Evolutionary conservation across 805 yeast species (phyloP), one percentile per base, ranked within the genome.

Genomic region (Myxozyma neglecta): DNA sequence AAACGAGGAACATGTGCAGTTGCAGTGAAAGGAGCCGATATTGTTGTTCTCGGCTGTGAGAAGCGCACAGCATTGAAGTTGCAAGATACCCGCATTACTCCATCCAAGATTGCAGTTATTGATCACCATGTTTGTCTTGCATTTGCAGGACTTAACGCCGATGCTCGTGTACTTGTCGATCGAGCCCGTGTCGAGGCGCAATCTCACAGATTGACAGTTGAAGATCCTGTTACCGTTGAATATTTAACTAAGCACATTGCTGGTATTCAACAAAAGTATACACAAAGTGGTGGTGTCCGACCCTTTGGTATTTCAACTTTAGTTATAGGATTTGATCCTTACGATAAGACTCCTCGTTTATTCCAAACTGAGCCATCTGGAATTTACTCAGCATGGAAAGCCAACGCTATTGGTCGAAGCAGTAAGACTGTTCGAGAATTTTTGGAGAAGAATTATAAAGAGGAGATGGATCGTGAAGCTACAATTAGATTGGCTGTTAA

Each of bases 1-100:
- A 94, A 93, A 74, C 85, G 98, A 77, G 99, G 99, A 63, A 94
- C 99, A 2, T 90, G 97, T 74, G 97, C 98, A 1, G 97, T 94
- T 51, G 99, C 97, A 45, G 93, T 94, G 62, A 93, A 92, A 74
- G 98, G 98, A 57, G 81, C 83, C 65, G 87, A 86, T 64, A 84
- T 87, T 61, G 98, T 94, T 10, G 97, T 94, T 10, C 81, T 94
- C 51, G 99, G 97, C 24, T 93, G 98, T 78, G 99, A 94, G 76
- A 89, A 93, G 79, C 86, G 98, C 78, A 89, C 96, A 51, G 92
- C 98, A 0, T 79, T 94, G 72, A 94, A 94, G 75, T 81, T 94
- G 68, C 99, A 94, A 78, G 98, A 94, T 76, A 93, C 97, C 52
- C 84, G 98, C 74, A 93, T 90, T 67, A 92, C 97, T 1, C 98